Evolutionary conservation across 2,329 filamentous ascomycete species (phyloP), one percentile per base, ranked within the genome.

Genomic region (Monilinia fructicola): DNA sequence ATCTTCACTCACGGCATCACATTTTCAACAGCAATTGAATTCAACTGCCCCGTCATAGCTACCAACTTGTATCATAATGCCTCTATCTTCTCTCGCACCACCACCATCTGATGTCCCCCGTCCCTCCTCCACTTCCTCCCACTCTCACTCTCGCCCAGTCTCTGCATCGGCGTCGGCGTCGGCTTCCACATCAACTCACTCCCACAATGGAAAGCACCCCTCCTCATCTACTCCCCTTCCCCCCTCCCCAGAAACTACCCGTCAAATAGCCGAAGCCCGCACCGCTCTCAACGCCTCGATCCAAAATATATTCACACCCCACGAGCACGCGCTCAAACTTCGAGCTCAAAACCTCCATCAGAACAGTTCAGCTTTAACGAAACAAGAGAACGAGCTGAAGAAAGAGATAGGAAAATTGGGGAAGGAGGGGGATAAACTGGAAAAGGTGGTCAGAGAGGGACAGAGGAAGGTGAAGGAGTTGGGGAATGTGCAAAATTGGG

Each of bases 401-500:
- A 84, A 82, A 67, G 86, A 87, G 68, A 87, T 87, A 7, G 83
- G 81, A 1, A 83, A 77, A 2, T 78, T 93, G 76, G 80, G 83
- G 59, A 83, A 83, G 71, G 88, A 92, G 76, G 88, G 84, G 61
- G 86, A 88, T 69, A 84, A 85, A 77, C 83, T 91, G 74, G 84
- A 81, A 71, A 84, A 84, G 71, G 81, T 91, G 72, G 87, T 87
- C 6, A 84, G 85, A 71, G 83, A 82, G 67, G 87, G 88, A 46
- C 84, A 85, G 55, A 83, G 83, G 70, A 83, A 83, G 74, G 80
- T 94, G 67, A 93, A 93, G 79, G 90, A 93, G 81, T 81, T 93
- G 69, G 90, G 91, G 31, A 88, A 93, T 75, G 85, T 94, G 75
- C 90, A 94, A 81, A 93, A 93, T 77, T 95, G 91, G 91, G 90